Percentiles rank a stretch among this genome's conserved stretches.
Evolutionary conservation across 441 rosid species (phyloP).

Genomic region (Mallotus repandus): DNA sequence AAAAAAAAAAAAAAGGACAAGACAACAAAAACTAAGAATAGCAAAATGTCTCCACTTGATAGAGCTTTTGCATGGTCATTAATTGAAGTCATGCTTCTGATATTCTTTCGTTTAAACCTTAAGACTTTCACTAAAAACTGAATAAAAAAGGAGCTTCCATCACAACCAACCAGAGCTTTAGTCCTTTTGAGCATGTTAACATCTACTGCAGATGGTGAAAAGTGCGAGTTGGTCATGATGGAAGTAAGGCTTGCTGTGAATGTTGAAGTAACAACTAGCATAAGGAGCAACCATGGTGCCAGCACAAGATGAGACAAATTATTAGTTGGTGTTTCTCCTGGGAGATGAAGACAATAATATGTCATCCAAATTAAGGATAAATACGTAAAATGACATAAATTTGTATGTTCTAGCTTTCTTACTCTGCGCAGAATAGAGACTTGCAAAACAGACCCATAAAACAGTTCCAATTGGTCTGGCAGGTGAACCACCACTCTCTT

Average conservation of each 20-base stretch:
- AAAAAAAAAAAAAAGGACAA: too few relatives aligned
- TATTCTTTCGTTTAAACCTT: conserved; percentile 6
- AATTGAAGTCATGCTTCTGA: conserved; percentile 2
- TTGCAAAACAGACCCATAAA: conserved; percentile 1
- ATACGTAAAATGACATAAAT: background rate
- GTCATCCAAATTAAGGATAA: background rate
- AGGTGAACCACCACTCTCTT: background rate
- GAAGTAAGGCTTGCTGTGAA: conserved; percentile 10
- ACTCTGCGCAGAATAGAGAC: conserved; percentile 7
- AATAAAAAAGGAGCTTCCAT: conserved; percentile 7
- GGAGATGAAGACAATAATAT: background rate
- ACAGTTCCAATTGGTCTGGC: background rate
- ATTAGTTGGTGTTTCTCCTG: conserved; percentile 8
- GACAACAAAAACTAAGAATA: too few relatives aligned
- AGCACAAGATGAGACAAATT: conserved; percentile 11
- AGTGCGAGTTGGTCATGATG: background rate
- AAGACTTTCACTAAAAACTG: conserved; percentile 9
- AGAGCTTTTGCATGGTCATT: conserved; percentile 13
- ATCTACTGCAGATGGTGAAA: background rate
- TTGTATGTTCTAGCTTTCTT: background rate
- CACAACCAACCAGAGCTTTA: background rate
- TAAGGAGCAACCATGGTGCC: conserved; percentile 8
- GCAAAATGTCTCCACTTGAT: background rate
- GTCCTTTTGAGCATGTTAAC: conserved; percentile 5
- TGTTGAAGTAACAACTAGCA: conserved; percentile 12